phyloP scores from a whole-genome alignment of 176 grass and related monocot species.

The Musa itinerans region DNA sequence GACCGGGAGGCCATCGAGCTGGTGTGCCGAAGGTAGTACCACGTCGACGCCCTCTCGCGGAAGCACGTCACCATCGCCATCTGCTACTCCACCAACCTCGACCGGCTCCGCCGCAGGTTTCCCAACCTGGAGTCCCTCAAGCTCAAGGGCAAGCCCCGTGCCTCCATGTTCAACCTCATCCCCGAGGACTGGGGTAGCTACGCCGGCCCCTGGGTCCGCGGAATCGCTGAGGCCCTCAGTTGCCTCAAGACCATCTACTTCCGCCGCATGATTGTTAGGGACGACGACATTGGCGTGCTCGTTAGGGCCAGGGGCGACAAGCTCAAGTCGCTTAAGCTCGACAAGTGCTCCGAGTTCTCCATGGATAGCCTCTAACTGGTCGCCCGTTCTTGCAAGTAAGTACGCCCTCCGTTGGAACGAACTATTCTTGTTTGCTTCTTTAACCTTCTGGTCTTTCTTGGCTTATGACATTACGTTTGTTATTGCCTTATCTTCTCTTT shows the following conservation, averaged over 20 bases:
- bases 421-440: constrained; percentile 1
- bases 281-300: constrained; percentile 11
- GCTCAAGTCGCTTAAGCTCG: constrained; percentile 17
- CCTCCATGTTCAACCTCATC: constrained; percentile 95
- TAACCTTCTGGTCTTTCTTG: neutral
- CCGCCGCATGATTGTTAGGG: constrained; percentile 16
- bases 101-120: constrained; percentile 53
- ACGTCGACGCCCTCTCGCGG: constrained; percentile 42
- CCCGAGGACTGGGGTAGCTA: constrained; percentile 74
- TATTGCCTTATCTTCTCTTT: neutral
- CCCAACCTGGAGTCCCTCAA: constrained; percentile 77
- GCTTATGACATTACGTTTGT: neutral
- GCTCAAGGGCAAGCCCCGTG: constrained; percentile 78
- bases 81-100: constrained; percentile 71
- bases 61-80: constrained; percentile 84
- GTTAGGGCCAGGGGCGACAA: constrained; percentile 10
- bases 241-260: constrained; percentile 10
- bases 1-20: constrained; percentile 82
- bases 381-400: constrained; percentile 15
- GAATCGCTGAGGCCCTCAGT: neutral
- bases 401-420: neutral
- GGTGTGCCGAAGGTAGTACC: constrained; percentile 68
- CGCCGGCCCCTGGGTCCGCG: constrained; percentile 8
- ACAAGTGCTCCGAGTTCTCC: constrained; percentile 20
- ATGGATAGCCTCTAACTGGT: constrained; percentile 1